Evolutionary conservation across 805 yeast species (phyloP).

Genomic region (Wickerhamomyces tratensis): DNA sequence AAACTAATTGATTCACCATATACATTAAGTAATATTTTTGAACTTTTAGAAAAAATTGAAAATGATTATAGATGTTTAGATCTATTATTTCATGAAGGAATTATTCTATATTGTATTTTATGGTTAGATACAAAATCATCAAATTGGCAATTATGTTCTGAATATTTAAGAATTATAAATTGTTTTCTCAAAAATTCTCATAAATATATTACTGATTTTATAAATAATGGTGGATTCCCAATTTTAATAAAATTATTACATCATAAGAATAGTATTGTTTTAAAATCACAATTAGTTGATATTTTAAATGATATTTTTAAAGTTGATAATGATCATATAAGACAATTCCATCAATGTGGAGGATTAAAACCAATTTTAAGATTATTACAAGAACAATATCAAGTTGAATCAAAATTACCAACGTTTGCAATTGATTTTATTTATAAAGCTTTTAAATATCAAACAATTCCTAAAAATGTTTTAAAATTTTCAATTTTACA

Average conservation of each 20-base stretch:
- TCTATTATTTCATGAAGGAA: no score
- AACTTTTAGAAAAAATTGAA: neutral
- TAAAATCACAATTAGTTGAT: conserved; percentile 1
- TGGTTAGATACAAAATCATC: neutral
- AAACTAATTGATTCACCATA: neutral
- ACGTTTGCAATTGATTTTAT: conserved; percentile 27
- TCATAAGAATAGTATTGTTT: neutral
- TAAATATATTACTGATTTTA: neutral
- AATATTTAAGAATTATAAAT: neutral
- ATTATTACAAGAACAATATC: conserved; percentile 36
- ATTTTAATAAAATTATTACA: conserved; percentile 2
- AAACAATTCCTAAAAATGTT: conserved; percentile 29
- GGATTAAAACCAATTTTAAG: conserved; percentile 30
- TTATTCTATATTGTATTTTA: neutral
- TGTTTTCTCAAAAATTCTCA: neutral
- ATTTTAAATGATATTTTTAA: conserved; percentile 11
- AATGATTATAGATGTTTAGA: no score
- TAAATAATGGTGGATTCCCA: conserved; percentile 14
- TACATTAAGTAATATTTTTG: no score
- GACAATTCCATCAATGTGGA: conserved; percentile 35
- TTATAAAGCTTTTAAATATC: conserved; percentile 24
- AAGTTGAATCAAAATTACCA: conserved; percentile 27
- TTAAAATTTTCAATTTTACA: conserved; percentile 31
- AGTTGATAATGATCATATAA: conserved; percentile 21
- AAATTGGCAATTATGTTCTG: neutral